These are phyloP conservation scores for Fusarium nygamai DNA, from an alignment of 2,329 filamentous ascomycete species.

Conservation along the genomic window DNA sequence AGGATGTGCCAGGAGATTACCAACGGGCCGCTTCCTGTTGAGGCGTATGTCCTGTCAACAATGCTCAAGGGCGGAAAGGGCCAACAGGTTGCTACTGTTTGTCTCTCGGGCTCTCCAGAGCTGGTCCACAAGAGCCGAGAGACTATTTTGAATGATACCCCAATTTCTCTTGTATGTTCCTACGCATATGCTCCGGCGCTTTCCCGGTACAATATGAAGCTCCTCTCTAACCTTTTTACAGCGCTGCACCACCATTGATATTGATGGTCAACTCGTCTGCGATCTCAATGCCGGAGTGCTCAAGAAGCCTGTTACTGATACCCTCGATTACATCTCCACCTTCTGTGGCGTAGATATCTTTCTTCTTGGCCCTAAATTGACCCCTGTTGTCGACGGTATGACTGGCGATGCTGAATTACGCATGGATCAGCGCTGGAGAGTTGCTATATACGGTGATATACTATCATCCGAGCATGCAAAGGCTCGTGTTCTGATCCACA, in stretches of 20 bases:
- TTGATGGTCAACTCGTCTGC: slow-evolving; percentile 90
- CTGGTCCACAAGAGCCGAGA: slow-evolving; percentile 90
- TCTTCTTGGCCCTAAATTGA: slow-evolving; percentile 87
- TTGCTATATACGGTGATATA: slow-evolving; percentile 94
- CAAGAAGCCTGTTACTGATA: slow-evolving; percentile 79
- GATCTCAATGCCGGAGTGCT: slow-evolving; percentile 74
- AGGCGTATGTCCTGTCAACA: slow-evolving; percentile 85
- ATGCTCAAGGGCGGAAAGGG: slow-evolving; percentile 77
- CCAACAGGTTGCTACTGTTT: slow-evolving; percentile 83
- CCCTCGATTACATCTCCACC: slow-evolving; percentile 85
- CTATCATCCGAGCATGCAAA: slow-evolving; percentile 97
- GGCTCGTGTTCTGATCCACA: slow-evolving; percentile 94
- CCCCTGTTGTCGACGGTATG: slow-evolving; percentile 77
- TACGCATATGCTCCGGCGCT: background rate
- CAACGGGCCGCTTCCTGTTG: slow-evolving; percentile 74
- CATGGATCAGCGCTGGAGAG: slow-evolving; percentile 88
- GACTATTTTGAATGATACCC: slow-evolving; percentile 89
- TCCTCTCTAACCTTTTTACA: slow-evolving; percentile 52
- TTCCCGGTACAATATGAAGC: background rate
- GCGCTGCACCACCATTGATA: slow-evolving; percentile 93
- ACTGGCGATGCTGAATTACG: slow-evolving; percentile 84
- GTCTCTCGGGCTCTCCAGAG: slow-evolving; percentile 87
- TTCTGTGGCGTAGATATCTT: slow-evolving; percentile 98
- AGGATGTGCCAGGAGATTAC: slow-evolving; percentile 85
- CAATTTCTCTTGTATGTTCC: slow-evolving; percentile 84